Evolutionary conservation across 108 stramenopile species (phyloP), one percentile per base, ranked within the genome.

Genomic region (Pelagomonas calceolata): DNA sequence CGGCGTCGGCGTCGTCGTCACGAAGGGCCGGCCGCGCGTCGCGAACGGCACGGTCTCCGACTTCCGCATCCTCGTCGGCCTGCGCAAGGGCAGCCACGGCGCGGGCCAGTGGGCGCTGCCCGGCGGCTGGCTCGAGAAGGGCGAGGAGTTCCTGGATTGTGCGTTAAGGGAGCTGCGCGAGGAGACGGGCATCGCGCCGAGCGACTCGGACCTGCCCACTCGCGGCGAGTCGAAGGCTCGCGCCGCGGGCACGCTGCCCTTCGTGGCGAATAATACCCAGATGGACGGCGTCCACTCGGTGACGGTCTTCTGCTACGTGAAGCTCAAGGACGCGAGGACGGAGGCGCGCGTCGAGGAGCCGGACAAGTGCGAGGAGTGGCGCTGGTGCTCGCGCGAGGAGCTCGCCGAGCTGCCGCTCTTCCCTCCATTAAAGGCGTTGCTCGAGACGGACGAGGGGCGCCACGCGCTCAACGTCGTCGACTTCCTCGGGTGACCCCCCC

Each of bases 21-120:
- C 44, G 44, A 45, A 45, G 44, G 44, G 10, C 14, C 44, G 44
- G 10, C 44, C 44, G 10, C 44, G 44, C 44, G 10, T 45, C 14
- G 44, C 16, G 44, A 45, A 45, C 44, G 44, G 44, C n/a, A n/a
- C n/a, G 44, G 44, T 45, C 44, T 45, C 44, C 44, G 18, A 65
- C n/a, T n/a, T n/a, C n/a, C n/a, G n/a, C 30, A 66, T 77, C 10
- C 69, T 74, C 0, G 32, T 78, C 4, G 72, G 72, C 4, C 64
- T 10, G n/a, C 67, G 77, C 63, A 78, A 78, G 34, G 77, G 77
- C 10, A 63, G 68, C 26, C 73, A 73, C 37, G 77, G 77, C 14
- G 71, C 64, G 14, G 77, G 77, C 30, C 29, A 33, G n/a, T 71
- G 71, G 68, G 77, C 73, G 9, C 45, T 78, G 9, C 77, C 77